Conservation (phyloP, 108 stramenopile genomes). For the Fragilaria radians region DNA sequence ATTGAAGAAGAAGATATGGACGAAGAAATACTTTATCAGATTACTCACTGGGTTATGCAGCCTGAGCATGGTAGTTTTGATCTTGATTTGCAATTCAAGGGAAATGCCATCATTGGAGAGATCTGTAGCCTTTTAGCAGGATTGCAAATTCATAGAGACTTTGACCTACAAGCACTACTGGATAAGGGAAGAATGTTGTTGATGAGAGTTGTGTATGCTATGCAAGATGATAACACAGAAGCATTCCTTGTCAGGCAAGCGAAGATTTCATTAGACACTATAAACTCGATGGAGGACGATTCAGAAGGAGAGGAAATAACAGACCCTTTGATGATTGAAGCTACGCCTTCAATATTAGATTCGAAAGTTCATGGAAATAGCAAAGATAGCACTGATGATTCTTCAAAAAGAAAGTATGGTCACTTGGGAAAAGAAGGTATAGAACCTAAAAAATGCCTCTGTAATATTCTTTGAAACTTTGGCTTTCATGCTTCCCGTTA, state of each 20-base stretch:
- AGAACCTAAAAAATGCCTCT: too few species aligned
- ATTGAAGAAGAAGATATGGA: slow-evolving; percentile 14
- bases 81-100: slow-evolving; percentile 6
- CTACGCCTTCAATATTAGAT: too few species aligned
- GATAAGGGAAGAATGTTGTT: not conserved
- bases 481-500: too few species aligned
- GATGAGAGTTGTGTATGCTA: not conserved
- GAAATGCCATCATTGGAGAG: slow-evolving; percentile 23
- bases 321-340: too few species aligned
- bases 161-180: not conserved
- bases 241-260: not conserved
- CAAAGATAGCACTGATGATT: too few species aligned
- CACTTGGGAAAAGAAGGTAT: too few species aligned
- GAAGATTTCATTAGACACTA: not conserved
- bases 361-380: too few species aligned
- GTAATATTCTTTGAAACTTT: too few species aligned
- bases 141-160: not conserved
- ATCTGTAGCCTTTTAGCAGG: slow-evolving; percentile 8
- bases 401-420: too few species aligned
- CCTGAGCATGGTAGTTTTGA: slow-evolving; percentile 5
- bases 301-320: not conserved
- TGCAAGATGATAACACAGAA: not conserved
- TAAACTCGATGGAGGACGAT: not conserved
- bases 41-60: slow-evolving; percentile 17
- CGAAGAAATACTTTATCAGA: slow-evolving; percentile 7